Evolutionary conservation across 768 basidiomycete genomes (phyloP).

Genomic region (Coprinopsis strossmayeri): DNA sequence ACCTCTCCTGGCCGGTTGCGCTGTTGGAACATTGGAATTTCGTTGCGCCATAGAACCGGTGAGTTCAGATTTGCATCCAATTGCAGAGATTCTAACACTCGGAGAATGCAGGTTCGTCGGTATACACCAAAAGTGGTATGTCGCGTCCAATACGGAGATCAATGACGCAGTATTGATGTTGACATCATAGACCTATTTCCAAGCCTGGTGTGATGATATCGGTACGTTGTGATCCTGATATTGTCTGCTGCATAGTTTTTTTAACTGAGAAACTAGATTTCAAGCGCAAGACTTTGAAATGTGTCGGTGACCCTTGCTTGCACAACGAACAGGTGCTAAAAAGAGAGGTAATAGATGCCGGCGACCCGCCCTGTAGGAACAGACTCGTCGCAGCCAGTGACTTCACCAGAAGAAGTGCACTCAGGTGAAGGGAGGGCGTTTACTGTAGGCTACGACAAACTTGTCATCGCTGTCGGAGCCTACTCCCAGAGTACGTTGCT

Average conservation of each 20-base stretch:
- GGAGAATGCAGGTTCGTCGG: constrained; percentile 39
- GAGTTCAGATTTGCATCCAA: constrained; percentile 17
- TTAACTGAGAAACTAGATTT: constrained; percentile 39
- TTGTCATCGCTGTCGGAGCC: constrained; percentile 80
- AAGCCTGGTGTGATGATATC: constrained; percentile 73
- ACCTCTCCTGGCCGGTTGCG: constrained; percentile 60
- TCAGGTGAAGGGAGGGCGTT: constrained; percentile 30
- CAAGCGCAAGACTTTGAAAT: constrained; percentile 48
- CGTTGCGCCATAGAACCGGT: constrained; percentile 78
- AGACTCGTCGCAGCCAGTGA: constrained; percentile 13
- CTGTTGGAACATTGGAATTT: constrained; percentile 82
- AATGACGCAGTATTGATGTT: too few relatives aligned
- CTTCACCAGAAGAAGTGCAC: not conserved
- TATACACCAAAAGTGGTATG: constrained; percentile 53
- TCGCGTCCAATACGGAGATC: not conserved
- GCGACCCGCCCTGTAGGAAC: constrained; percentile 43
- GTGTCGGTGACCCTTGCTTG: constrained; percentile 27
- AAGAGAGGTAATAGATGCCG: constrained; percentile 42
- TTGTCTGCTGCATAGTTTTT: not conserved
- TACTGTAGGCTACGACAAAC: constrained; percentile 65
- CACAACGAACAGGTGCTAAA: too few relatives aligned
- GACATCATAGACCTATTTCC: constrained; percentile 45
- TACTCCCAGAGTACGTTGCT: constrained; percentile 64
- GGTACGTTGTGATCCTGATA: constrained; percentile 28
- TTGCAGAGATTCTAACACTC: not conserved